phyloP scores from a whole-genome alignment of 2,329 filamentous ascomycete species.

The Clonostachys rhizophaga region DNA sequence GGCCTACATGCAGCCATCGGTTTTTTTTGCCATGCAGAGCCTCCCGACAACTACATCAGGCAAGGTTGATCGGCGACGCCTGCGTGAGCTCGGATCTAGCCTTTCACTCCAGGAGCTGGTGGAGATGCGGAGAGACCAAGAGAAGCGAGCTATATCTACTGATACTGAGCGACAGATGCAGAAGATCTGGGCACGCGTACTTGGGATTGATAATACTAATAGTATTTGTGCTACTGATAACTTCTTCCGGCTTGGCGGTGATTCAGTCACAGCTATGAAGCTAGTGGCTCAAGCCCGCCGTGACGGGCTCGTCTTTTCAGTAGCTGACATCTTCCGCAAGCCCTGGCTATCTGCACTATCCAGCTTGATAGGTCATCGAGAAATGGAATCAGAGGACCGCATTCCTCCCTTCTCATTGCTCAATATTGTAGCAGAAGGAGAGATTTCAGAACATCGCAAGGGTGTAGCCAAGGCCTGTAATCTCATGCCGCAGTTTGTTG shows the following conservation, averaged over 20 bases:
- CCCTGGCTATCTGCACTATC: constrained; percentile 4
- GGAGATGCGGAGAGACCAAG: constrained; percentile 15
- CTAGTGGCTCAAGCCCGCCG: constrained; percentile 5
- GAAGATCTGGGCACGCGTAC: constrained; percentile 17
- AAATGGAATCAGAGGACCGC: too few relatives aligned
- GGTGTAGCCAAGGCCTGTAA: constrained; percentile 44
- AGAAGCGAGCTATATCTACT: not conserved
- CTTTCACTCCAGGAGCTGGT: constrained; percentile 25
- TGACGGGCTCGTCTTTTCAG: constrained; percentile 9
- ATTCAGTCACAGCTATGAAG: constrained; percentile 39
- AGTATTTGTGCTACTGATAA: constrained; percentile 28
- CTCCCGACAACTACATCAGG: constrained; percentile 2
- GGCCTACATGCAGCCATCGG: constrained; percentile 3
- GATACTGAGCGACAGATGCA: constrained; percentile 17
- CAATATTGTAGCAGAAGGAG: not conserved
- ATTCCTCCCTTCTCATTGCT: too few relatives aligned
- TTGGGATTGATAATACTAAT: not conserved
- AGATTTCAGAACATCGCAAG: constrained; percentile 1
- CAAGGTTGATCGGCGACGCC: constrained; percentile 3
- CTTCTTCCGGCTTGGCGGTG: constrained; percentile 42
- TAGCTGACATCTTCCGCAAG: constrained; percentile 1
- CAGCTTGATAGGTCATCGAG: not conserved
- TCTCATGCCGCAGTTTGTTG: constrained; percentile 18
- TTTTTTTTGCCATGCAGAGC: not conserved
- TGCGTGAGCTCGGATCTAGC: constrained; percentile 1